Base-by-base conservation (phyloP, 495 filamentous ascomycete species). In the Penicillium tannophilum region DNA sequence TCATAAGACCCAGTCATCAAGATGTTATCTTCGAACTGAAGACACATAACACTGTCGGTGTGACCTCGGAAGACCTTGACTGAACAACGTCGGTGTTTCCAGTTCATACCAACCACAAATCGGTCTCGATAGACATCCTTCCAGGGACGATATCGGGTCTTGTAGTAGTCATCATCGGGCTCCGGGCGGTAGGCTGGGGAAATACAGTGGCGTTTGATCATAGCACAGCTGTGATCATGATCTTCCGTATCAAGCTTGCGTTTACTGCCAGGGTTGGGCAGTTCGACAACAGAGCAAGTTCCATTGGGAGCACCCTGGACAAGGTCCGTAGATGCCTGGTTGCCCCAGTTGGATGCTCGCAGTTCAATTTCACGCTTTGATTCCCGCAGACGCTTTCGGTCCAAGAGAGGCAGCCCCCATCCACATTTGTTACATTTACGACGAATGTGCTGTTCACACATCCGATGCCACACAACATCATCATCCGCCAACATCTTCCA, bases 391-490 rank as follows among this genome's bases (percentile, higher is more conserved):
- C 89, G 83, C 71, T 95, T 96, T 57, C 91, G 83, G 63, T 98
- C 94, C 54, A 98, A 71, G 48, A 94, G 77, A 45, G 94, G 94
- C 47, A 99, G 71, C 4, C 94, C 94, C 92, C 91, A 97, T 16
- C 95, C 93, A 67, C 94, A 99, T 69, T 97, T 97, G 49, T 87
- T 92, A 75, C 94, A 99, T 70, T 97, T 98, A 50, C 93, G 82
- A 64, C 94, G 91, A 54, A 96, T 98, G 66, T 99, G 94, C 66
- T 99, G 94, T 76, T 97, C 93, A 67, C 94, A 99, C 93, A 99
- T 98, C 55, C 87, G 88, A 63, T 97, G 93, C 94, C 94, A 99
- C 2, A 99, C 94, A 24, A 97, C 88, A 74, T 99, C 93, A 67
- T 96, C 92, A 70, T 97, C 95, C 2, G 94, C 94, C 26, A 99